These are phyloP conservation scores for Ascochyta viciae-villosae DNA, from an alignment of 2,329 filamentous ascomycete species.

Conservation along the genomic window DNA sequence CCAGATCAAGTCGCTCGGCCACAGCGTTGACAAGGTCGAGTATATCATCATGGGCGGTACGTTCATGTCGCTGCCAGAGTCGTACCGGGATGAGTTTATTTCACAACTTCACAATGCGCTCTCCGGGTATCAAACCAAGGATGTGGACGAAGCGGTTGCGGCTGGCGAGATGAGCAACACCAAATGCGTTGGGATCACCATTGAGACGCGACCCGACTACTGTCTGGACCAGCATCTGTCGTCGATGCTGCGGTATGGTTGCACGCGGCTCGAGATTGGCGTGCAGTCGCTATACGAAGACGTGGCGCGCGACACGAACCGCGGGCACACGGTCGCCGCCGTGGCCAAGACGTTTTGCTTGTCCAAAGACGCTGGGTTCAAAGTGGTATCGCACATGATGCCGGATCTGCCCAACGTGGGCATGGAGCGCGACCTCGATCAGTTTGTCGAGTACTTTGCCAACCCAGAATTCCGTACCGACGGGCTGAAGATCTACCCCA, in stretches of 20 bases:
- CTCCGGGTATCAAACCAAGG: constrained; percentile 91
- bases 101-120: constrained; percentile 95
- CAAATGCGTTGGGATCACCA: constrained; percentile 98
- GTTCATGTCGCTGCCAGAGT: constrained; percentile 93
- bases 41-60: constrained; percentile 99
- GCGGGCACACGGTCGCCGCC: constrained; percentile 92
- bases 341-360: constrained; percentile 96
- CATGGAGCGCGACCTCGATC: constrained; percentile 96
- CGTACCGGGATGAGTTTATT: constrained; percentile 92
- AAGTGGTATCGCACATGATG: constrained; percentile 99
- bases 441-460: constrained; percentile 98
- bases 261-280: constrained; percentile 90
- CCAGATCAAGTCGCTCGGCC: constrained; percentile 92
- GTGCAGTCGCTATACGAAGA: constrained; percentile 98
- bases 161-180: constrained; percentile 96
- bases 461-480: constrained; percentile 96
- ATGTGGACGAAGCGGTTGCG: constrained; percentile 93
- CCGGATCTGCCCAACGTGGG: constrained; percentile 97
- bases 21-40: constrained; percentile 98
- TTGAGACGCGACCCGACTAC: constrained; percentile 96
- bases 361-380: constrained; percentile 98
- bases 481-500: constrained; percentile 97
- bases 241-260: constrained; percentile 97
- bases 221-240: constrained; percentile 94
- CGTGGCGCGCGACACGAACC: constrained; percentile 96